These are phyloP conservation scores for Cutaneotrichosporon sp. DNA, from an alignment of 1,284 basidiomycete species.

Conservation along the genomic window DNA sequence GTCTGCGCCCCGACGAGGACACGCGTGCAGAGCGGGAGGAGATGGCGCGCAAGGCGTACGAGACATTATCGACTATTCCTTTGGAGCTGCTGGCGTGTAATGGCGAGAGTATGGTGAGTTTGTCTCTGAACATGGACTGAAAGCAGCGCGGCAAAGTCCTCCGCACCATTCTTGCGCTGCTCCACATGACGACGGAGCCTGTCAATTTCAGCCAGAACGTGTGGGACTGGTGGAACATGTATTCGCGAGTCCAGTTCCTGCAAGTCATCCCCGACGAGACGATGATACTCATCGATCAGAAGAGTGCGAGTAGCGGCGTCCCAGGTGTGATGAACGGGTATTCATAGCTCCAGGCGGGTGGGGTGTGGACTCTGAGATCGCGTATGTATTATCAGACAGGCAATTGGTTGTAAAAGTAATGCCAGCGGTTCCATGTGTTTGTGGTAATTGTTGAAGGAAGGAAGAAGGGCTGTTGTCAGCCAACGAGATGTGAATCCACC, in stretches of 20 bases:
- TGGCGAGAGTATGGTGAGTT: constrained; percentile 34
- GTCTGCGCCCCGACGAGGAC: constrained; percentile 23
- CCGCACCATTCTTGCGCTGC: constrained; percentile 27
- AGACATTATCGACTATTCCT: constrained; percentile 25
- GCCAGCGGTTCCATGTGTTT: too few relatives aligned
- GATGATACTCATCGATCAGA: constrained; percentile 4
- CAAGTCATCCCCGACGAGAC: constrained; percentile 28
- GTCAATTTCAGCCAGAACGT: constrained; percentile 23
- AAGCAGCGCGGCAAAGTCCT: constrained; percentile 32
- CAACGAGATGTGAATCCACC: too few relatives aligned
- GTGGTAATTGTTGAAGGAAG: too few relatives aligned
- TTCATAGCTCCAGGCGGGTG: too few relatives aligned
- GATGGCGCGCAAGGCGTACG: constrained; percentile 26
- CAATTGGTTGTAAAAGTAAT: too few relatives aligned
- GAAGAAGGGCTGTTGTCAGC: too few relatives aligned
- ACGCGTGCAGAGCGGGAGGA: constrained; percentile 23
- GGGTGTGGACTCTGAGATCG: too few relatives aligned
- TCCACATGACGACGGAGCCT: constrained; percentile 23
- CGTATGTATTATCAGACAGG: too few relatives aligned
- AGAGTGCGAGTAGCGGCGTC: neutral
- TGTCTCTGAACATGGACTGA: neutral
- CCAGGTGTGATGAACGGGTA: constrained; percentile 1
- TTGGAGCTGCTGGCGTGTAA: constrained; percentile 32
- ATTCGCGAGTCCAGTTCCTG: constrained; percentile 34
- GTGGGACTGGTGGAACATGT: constrained; percentile 42